Percentiles rank a stretch among this genome's conserved stretches.
Evolutionary conservation across 2,329 filamentous ascomycete species (phyloP).

Genomic region (Escovopsis sp.): DNA sequence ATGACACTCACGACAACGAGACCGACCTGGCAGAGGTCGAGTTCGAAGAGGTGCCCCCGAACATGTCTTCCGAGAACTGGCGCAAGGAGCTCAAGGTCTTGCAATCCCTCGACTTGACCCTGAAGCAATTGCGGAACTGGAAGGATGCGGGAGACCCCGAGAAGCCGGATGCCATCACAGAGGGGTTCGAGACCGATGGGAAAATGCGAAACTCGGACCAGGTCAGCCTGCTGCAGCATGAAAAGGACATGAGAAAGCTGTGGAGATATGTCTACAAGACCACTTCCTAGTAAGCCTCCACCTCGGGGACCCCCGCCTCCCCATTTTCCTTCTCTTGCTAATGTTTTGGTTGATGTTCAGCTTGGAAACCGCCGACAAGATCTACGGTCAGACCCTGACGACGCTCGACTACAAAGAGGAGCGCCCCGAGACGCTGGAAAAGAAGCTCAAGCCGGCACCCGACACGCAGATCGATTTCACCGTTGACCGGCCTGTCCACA

Average conservation of each 20-base stretch:
- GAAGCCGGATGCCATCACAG: conserved; percentile 20
- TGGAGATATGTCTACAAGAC: conserved; percentile 27
- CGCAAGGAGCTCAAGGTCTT: conserved; percentile 5
- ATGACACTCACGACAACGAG: no score
- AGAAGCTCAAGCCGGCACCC: conserved; percentile 19
- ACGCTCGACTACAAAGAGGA: conserved; percentile 28
- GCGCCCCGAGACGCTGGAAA: conserved; percentile 17
- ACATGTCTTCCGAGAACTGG: conserved; percentile 7
- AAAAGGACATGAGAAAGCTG: conserved; percentile 28
- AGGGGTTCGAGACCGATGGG: conserved; percentile 23
- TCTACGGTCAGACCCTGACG: conserved; percentile 43
- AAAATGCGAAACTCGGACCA: conserved; percentile 17
- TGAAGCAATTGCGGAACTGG: conserved; percentile 22
- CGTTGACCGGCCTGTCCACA: conserved; percentile 37
- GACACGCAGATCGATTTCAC: conserved; percentile 25
- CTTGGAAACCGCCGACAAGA: conserved; percentile 30
- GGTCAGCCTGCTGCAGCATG: conserved; percentile 21
- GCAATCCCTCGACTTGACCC: conserved; percentile 19
- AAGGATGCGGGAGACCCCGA: conserved; percentile 21
- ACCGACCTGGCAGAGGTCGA: no score
- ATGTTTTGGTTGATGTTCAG: conserved; percentile 14
- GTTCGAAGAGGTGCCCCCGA: conserved; percentile 6
- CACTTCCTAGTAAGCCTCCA: conserved; percentile 23
- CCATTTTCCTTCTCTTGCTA: background rate
- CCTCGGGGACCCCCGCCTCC: background rate